Conservation (phyloP, 2,329 filamentous ascomycete genomes). For the Verticillium nonalfalfae region DNA sequence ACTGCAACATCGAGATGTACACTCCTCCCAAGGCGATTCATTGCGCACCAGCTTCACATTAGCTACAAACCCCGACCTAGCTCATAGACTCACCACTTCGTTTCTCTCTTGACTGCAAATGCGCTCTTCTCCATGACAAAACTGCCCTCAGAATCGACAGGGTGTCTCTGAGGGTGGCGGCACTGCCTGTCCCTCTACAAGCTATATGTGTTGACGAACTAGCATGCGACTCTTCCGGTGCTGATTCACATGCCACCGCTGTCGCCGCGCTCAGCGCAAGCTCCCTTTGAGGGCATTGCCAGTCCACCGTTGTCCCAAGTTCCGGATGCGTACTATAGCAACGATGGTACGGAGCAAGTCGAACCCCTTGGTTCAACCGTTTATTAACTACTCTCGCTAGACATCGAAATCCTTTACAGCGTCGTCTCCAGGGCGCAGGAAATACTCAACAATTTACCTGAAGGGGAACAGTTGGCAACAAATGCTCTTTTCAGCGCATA, state of each 20-base stretch:
- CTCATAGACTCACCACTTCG: neutral
- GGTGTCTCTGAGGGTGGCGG: neutral
- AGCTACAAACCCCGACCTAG: neutral
- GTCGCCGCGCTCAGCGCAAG: conserved; percentile 25
- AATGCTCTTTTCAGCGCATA: conserved; percentile 78
- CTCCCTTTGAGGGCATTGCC: conserved; percentile 26
- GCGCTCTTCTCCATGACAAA: neutral
- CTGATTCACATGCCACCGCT: conserved; percentile 25
- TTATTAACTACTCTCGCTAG: conserved; percentile 30
- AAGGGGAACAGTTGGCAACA: conserved; percentile 61
- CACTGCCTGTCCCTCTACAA: neutral
- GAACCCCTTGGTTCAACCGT: neutral
- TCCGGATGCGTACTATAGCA: conserved; percentile 46
- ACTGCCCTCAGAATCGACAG: neutral
- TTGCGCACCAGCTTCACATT: neutral
- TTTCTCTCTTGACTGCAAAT: neutral
- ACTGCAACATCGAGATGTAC: neutral
- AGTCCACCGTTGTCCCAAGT: conserved; percentile 16
- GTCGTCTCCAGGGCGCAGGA: conserved; percentile 69
- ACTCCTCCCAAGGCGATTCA: neutral
- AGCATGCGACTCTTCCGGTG: conserved; percentile 24
- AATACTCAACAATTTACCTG: conserved; percentile 48
- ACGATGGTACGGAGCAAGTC: conserved; percentile 41
- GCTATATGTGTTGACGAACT: conserved; percentile 6
- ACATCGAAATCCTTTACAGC: conserved; percentile 71